Base-by-base conservation (phyloP, 331 rosid species). In the Spiraea crenata region DNA sequence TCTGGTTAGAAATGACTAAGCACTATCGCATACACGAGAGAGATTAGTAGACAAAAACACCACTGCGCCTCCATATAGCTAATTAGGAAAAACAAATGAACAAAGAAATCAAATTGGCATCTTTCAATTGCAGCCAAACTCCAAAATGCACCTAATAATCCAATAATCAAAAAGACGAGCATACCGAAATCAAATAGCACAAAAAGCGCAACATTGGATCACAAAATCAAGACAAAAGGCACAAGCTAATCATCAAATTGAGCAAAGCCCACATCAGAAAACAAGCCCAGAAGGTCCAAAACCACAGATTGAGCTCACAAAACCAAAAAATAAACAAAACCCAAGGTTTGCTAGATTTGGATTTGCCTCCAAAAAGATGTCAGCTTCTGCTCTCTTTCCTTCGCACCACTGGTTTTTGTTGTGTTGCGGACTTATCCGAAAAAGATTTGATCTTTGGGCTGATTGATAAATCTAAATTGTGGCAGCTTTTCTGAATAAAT, bases 291-390 rank as follows among this genome's bases (percentile, higher is more conserved):
- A 64, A 67, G 63, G 49, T 57, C 71, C 63, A 44, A 38, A 48
- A 10, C 15, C 42, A 50, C 51, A 40, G 64, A 57, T 25, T 12
- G 50, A 71, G 31, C 7, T 1, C 77, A 20, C 67, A 75, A 68
- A 42, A 59, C 70, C 19, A 35, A 61, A 57, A 72, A 80, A 67
- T 16, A 16, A 72, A 4, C 52, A 2, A 61, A 58, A 57, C 57
- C 13, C 15, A 42, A 80, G 85, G 76, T 83, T 85, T 75, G 98
- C 97, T 96, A 90, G 98, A 82, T 84, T 89, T 76, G 70, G 70
- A 31, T 37, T 13, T 40, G 60, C 34, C 65, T 69, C 45, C 60
- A 41, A 69, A 67, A 55, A 46, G 50, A 42, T 4, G 74, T 15
- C 34, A 45, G 69, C 69, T 72, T 72, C 61, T 59, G 16, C 35